Percentiles rank a stretch among this genome's conserved stretches.
Conservation (phyloP, 2,329 filamentous ascomycete species). For the Diaporthe vaccinii region DNA sequence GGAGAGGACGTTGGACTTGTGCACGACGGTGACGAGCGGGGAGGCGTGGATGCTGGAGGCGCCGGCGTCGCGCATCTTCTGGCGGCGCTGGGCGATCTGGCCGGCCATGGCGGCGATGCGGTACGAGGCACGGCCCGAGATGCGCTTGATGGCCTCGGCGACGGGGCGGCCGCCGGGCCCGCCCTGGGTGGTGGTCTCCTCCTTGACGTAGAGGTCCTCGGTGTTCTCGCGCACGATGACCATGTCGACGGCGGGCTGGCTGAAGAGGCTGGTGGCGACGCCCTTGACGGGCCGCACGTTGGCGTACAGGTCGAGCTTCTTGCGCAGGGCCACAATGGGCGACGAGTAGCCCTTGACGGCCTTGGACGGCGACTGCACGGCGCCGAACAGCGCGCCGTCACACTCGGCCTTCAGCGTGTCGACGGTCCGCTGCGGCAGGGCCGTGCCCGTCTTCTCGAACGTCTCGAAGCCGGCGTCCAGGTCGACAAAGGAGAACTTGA, state of each 20-base stretch:
- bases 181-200: constrained; percentile 86
- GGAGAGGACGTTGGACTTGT: constrained; percentile 97
- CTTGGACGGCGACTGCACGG: constrained; percentile 90
- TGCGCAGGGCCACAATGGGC: constrained; percentile 96
- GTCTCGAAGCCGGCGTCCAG: constrained; percentile 94
- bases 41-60: constrained; percentile 73
- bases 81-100: constrained; percentile 89
- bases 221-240: constrained; percentile 99
- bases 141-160: constrained; percentile 97
- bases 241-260: constrained; percentile 78
- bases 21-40: constrained; percentile 93
- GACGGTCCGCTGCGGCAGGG: constrained; percentile 91
- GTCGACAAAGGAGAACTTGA: constrained; percentile 95
- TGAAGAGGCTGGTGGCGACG: constrained; percentile 72
- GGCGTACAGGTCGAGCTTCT: constrained; percentile 94
- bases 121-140: constrained; percentile 85
- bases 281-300: constrained; percentile 98
- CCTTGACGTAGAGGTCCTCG: constrained; percentile 97
- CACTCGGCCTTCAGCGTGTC: constrained; percentile 91
- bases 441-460: constrained; percentile 89
- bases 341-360: constrained; percentile 96
- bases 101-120: constrained; percentile 95
- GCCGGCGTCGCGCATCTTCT: constrained; percentile 78
- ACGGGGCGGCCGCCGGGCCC: constrained; percentile 81
- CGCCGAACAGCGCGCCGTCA: constrained; percentile 95